Evolutionary conservation across 805 yeast species (phyloP).

Genomic region (Vanderwaltozyma verrucispora): DNA sequence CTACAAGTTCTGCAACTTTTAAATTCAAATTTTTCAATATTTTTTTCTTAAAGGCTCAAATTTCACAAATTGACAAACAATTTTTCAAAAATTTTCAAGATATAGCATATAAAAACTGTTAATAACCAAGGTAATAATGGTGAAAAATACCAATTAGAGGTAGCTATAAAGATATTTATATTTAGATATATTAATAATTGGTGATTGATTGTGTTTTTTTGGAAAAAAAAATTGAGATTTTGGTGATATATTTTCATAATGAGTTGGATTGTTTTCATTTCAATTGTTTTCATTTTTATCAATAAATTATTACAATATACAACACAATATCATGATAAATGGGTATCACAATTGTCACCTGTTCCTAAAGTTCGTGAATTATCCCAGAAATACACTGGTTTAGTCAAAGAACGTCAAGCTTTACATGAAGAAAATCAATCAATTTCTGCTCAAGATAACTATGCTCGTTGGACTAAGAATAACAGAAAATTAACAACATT

Average conservation of each 20-base stretch:
- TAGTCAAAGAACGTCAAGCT: slow-evolving; percentile 36
- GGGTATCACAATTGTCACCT: slow-evolving; percentile 9
- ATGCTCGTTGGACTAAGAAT: slow-evolving; percentile 91
- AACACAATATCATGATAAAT: slow-evolving; percentile 12
- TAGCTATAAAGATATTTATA: no score
- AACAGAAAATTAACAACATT: slow-evolving; percentile 60
- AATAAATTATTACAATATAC: slow-evolving; percentile 19
- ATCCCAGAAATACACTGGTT: slow-evolving; percentile 22
- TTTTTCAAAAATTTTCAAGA: no score
- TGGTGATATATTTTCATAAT: background rate
- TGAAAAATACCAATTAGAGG: no score
- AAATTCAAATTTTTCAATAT: background rate
- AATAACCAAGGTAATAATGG: no score
- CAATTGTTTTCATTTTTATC: slow-evolving; percentile 13
- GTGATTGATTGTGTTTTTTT: no score
- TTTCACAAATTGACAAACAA: no score
- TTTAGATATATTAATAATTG: no score
- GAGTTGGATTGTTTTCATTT: slow-evolving; percentile 10
- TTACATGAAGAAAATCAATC: slow-evolving; percentile 43
- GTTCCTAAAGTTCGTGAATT: slow-evolving; percentile 17
- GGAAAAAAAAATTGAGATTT: no score
- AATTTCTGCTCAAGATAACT: slow-evolving; percentile 84
- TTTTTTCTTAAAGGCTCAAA: no score
- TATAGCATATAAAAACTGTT: no score
- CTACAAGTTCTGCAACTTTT: no score